Base-by-base conservation (phyloP, 2,329 filamentous ascomycete species). In the Exutisphaerella laricina region DNA sequence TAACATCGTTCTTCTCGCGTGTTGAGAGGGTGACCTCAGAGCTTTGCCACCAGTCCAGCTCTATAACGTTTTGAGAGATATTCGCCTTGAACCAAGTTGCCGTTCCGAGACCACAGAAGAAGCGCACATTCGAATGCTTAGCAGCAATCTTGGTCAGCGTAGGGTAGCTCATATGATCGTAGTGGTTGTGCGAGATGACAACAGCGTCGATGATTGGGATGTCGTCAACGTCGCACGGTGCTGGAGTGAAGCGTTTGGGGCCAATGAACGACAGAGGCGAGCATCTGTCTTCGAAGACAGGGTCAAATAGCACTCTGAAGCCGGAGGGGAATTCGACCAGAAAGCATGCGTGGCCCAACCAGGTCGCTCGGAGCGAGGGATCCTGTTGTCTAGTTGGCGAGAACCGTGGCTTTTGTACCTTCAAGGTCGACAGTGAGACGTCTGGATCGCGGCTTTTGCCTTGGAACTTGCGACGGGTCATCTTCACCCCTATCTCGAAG, bases 41-140 rank as follows among this genome's bases (percentile, higher is more conserved):
- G 49, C 86, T 82, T 55, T 94, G 82, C 90, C 90, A 96, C 90
- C 90, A 96, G 67, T 97, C 90, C 58, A 96, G 66, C 68, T 96
- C 90, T 0, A 87, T 94, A 31, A 90, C 83, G 46, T 88, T 85
- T 1, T 75, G 51, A 41, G 95, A 78, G 1, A 85, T 86, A 20
- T 72, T 73, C 3, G 72, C 68, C 35, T 72, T 70, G 64, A 97
- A 95, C 89, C 89, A 96, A 34, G 76, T 70, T 64, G 85, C 85
- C 43, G 94, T 79, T 2, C 88, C 88, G 3, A 95, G 66, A 0
- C 87, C 87, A 17, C 88, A 88, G 51, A 95, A 92, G 69, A 92
- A 96, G 51, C 94, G 87, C 29, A 79, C 88, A 9, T 84, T 75
- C 0, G 88, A 88, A 58, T 92, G 81, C 40, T 76, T 71, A 53